Conservation (phyloP, 805 yeast species). For the Kodamaea sagamina region DNA sequence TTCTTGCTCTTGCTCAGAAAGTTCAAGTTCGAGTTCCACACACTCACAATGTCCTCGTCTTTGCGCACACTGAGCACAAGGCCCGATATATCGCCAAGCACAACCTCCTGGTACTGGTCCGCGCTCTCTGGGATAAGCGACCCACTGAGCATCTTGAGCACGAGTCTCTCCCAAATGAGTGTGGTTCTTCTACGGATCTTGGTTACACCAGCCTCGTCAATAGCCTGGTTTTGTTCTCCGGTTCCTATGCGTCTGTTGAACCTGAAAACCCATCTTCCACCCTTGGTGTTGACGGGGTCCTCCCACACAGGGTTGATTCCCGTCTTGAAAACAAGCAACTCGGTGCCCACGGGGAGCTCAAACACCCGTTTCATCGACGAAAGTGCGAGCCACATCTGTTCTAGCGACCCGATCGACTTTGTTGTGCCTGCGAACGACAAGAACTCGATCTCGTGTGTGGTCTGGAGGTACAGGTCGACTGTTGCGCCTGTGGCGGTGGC, state of each 20-base stretch:
- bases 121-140: slow-evolving; percentile 44
- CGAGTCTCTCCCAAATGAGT: slow-evolving; percentile 57
- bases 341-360: slow-evolving; percentile 48
- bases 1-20: slow-evolving; percentile 31
- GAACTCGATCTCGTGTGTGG: slow-evolving; percentile 47
- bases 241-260: slow-evolving; percentile 39
- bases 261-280: slow-evolving; percentile 65
- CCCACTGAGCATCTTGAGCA: slow-evolving; percentile 54
- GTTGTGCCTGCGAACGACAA: slow-evolving; percentile 26
- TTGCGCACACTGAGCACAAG: slow-evolving; percentile 58
- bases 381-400: slow-evolving; percentile 54
- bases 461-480: slow-evolving; percentile 47
- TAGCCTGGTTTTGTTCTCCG: slow-evolving; percentile 11
- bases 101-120: slow-evolving; percentile 37
- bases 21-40: slow-evolving; percentile 60
- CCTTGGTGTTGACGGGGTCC: slow-evolving; percentile 58
- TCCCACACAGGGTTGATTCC: slow-evolving; percentile 71
- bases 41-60: slow-evolving; percentile 58
- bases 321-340: slow-evolving; percentile 56
- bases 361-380: slow-evolving; percentile 40
- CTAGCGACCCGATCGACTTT: slow-evolving; percentile 46
- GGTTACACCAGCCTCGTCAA: slow-evolving; percentile 21
- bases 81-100: slow-evolving; percentile 57
- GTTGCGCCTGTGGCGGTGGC: slow-evolving; percentile 18
- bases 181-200: slow-evolving; percentile 37